Base-by-base conservation (phyloP, 1,284 basidiomycete genomes). In the Sanguinoderma infundibulare region DNA sequence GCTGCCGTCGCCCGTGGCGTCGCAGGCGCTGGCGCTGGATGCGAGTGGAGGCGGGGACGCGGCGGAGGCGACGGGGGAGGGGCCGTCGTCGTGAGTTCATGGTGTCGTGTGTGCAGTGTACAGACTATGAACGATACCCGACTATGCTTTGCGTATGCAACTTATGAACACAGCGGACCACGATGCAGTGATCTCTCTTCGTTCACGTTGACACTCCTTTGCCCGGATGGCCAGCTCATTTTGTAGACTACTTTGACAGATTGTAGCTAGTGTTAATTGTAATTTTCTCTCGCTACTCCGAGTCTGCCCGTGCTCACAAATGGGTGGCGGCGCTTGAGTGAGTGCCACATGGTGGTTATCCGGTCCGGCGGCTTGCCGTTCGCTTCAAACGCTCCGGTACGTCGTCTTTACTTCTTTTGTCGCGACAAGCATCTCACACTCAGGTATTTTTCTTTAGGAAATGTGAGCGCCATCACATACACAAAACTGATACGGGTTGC, bases 1-100 rank as follows among this genome's bases (percentile, higher is more conserved):
- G 24, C 42, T 63, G 32, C 24, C 56, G 9, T 68, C 66, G 58
- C 64, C 66, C 7, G 47, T 57, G 12, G n/a, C n/a, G 49, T 20
- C 57, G 35, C 20, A 12, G 26, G 22, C 51, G 42, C 28, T 35
- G 35, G 26, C 55, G 5, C 12, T 7, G 12, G 51, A 20, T 32
- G 10, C 46, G 53, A 14, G 55, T 20, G 38, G 53, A 49, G 14
- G 51, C 32, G 40, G n/a, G n/a, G 24, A 40, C 32, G 26, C 47
- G 4, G 55, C 14, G 39, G 49, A 34, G 1, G 46, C 57, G 32
- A 24, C 15, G 52, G 14, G n/a, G 49, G 32, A 51, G 30, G 34
- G 32, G 46, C 17, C 14, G 15, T 32, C 46, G 28, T 49, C 7
- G 20, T 32, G 28, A 49, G 8, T 22, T 44, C 4, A 15, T 20